A percentile compares a stretch with the other conserved stretches of the same genome.
Evolutionary conservation across 306 rosid genomes (phyloP).

Genomic region (Dicorynia guianensis): DNA sequence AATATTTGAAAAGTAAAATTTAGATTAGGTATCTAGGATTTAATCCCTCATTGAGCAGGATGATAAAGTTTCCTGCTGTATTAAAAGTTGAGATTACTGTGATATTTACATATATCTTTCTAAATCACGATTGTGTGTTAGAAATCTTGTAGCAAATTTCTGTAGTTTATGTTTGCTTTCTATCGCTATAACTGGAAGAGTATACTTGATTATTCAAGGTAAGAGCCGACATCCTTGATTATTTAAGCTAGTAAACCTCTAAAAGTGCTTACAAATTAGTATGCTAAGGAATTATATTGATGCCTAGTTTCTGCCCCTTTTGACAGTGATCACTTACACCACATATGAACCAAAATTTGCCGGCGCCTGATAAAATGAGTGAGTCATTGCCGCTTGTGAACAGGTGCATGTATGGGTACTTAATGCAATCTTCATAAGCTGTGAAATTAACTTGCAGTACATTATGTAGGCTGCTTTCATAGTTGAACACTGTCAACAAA

Average conservation of each 20-base stretch:
- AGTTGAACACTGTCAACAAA: conserved; percentile 33
- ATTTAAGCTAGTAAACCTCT: background rate
- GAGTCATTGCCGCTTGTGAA: conserved; percentile 35
- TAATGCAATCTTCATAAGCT: conserved; percentile 30
- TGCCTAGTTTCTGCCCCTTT: conserved; percentile 18
- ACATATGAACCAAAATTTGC: conserved; percentile 35
- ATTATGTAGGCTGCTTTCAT: conserved; percentile 8
- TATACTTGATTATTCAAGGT: too few species aligned
- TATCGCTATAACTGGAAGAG: background rate
- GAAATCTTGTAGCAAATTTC: background rate
- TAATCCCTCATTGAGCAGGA: background rate
- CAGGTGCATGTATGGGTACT: conserved; percentile 5
- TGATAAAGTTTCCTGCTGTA: background rate
- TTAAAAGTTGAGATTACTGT: too few species aligned
- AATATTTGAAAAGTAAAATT: too few species aligned
- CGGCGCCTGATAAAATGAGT: background rate
- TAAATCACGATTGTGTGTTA: background rate
- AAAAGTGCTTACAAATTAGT: background rate
- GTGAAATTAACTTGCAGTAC: conserved; percentile 28
- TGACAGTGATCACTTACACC: conserved; percentile 31
- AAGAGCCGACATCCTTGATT: background rate
- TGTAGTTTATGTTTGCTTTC: background rate
- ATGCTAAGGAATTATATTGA: conserved; percentile 11
- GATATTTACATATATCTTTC: background rate
- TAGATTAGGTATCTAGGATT: background rate